Percentiles rank a stretch among this genome's conserved stretches.
Conservation (phyloP, 108 stramenopile species). For the Skeletonema marinoi region DNA sequence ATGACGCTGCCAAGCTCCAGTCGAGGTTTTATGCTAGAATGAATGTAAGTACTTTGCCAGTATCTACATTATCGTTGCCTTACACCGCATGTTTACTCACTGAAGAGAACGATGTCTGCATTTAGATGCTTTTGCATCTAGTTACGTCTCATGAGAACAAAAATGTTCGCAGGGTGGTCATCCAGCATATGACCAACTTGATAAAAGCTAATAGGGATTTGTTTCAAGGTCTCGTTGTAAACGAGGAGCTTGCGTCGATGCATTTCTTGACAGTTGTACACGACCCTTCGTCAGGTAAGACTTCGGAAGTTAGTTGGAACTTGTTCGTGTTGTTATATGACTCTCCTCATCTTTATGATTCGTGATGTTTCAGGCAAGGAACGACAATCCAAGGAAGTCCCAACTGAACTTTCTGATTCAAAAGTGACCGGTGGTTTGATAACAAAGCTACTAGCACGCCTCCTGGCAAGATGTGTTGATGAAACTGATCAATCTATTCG, state of each 20-base stretch:
- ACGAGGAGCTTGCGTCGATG: constrained; percentile 65
- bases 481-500: constrained; percentile 65
- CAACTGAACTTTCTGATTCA: constrained; percentile 1
- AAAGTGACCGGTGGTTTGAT: constrained; percentile 50
- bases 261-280: constrained; percentile 74
- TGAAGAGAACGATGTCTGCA: not conserved
- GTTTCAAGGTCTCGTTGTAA: constrained; percentile 65
- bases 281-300: constrained; percentile 18
- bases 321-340: not conserved
- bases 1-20: constrained; percentile 15
- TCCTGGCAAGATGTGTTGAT: constrained; percentile 64
- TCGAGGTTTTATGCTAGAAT: constrained; percentile 40
- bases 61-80: not conserved
- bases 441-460: constrained; percentile 61
- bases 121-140: constrained; percentile 30
- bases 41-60: constrained; percentile 20
- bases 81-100: not conserved
- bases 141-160: constrained; percentile 66
- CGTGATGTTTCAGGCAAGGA: not conserved
- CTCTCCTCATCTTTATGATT: not conserved
- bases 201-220: constrained; percentile 72
- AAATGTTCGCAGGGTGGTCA: constrained; percentile 69
- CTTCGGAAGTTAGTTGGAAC: not conserved
- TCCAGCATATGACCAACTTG: constrained; percentile 68
- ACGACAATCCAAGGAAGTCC: not conserved